Evolutionary conservation across 2,329 filamentous ascomycete species (phyloP), one percentile per base, ranked within the genome.

Genomic region (Colletotrichum sansevieriae): DNA sequence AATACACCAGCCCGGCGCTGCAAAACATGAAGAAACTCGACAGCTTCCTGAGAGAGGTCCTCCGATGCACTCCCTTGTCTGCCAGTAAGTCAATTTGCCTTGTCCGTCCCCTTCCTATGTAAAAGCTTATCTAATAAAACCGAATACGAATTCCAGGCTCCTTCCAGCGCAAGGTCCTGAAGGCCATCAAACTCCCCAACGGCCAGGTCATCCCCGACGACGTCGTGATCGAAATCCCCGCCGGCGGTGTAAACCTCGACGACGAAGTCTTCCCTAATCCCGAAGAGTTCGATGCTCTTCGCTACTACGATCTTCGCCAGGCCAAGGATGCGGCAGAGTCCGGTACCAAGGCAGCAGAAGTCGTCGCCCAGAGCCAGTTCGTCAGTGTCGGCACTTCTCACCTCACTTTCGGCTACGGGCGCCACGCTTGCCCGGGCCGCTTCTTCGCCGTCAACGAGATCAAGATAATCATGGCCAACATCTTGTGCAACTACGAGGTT

Each of bases 151-250:
- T n/a, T 12, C 12, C 35, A 79, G 80, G 79, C 1, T 82, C 84
- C 4, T 87, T 88, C 75, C 74, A 75, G 43, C 84, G 86, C 72
- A 85, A 84, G 71, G 84, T 86, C 10, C 77, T 85, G 46, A 80
- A 83, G 70, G 77, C 82, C 10, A 79, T 88, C 71, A 82, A 80
- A 7, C 83, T 88, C 1, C 86, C 85, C 54, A 85, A 85, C 73
- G 87, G 87, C 20, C 83, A 87, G 55, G 79, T 80, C 47, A 78
- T 85, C 13, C 83, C 83, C 2, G 76, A 78, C 1, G 83, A 82
- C 35, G 79, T 81, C 4, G 77, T 78, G 18, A 77, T 85, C 29
- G 79, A 85, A 65, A 75, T 82, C 0, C 78, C 83, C 0, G 71
- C 78, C 13, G 75, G 76, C 20, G 79, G 77, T 39, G 69, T 82